Percentiles rank a stretch among this genome's conserved stretches.
Evolutionary conservation across 148 eudicot species (phyloP).

Genomic region (Persicaria tinctoria): DNA sequence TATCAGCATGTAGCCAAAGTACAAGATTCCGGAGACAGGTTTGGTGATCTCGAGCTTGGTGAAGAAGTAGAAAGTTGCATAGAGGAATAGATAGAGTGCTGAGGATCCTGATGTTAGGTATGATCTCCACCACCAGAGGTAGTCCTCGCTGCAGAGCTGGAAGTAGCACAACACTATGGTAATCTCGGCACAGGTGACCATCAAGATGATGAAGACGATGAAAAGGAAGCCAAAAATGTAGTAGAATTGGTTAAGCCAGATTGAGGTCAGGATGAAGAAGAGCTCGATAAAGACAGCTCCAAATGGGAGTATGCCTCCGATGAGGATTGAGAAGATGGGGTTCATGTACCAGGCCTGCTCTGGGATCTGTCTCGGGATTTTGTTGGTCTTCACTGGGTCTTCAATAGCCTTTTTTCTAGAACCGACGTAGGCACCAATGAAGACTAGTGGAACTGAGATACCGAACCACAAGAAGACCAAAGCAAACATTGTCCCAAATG

Average conservation of each 20-base stretch:
- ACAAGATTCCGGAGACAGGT: slow-evolving; percentile 40
- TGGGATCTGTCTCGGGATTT: slow-evolving; percentile 43
- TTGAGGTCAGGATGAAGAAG: slow-evolving; percentile 46
- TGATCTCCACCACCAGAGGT: slow-evolving; percentile 50
- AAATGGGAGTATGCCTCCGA: slow-evolving; percentile 43
- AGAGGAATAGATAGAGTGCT: slow-evolving; percentile 39
- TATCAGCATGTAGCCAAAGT: slow-evolving; percentile 48
- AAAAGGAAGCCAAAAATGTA: slow-evolving; percentile 45
- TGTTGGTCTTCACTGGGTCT: slow-evolving; percentile 43
- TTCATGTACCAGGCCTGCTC: slow-evolving; percentile 54
- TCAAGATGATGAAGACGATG: slow-evolving; percentile 37
- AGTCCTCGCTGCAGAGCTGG: slow-evolving; percentile 48
- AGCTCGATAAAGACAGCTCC: slow-evolving; percentile 47
- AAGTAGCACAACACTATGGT: slow-evolving; percentile 42
- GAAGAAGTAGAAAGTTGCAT: slow-evolving; percentile 44
- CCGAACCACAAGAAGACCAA: slow-evolving; percentile 42
- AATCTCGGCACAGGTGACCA: slow-evolving; percentile 42
- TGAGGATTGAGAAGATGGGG: slow-evolving; percentile 43
- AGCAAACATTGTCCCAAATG: slow-evolving; percentile 44
- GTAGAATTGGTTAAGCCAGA: slow-evolving; percentile 45
- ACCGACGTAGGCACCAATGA: slow-evolving; percentile 35
- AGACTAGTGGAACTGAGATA: slow-evolving; percentile 41
- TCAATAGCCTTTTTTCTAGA: slow-evolving; percentile 32
- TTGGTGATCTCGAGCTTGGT: slow-evolving; percentile 48
- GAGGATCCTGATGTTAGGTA: slow-evolving; percentile 45